phyloP scores from a whole-genome alignment of 768 basidiomycete genomes.

The Panellus pusillus region DNA sequence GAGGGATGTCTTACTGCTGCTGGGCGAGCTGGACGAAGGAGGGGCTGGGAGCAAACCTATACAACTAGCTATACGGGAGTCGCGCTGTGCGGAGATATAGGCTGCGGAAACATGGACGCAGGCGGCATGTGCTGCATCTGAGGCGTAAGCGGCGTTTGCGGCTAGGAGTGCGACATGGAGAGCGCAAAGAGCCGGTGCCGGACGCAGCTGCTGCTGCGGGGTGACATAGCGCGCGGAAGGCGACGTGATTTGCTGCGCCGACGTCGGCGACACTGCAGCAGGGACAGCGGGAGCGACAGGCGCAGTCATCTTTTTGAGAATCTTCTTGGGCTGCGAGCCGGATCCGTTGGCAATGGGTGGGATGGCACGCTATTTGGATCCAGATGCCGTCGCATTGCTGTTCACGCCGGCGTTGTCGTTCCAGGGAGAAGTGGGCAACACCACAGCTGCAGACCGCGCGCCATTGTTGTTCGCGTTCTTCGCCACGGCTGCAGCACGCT shows the following conservation, averaged over 20 bases:
- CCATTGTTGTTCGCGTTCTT: slow-evolving; percentile 33
- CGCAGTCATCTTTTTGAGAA: slow-evolving; percentile 46
- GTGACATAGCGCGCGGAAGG: slow-evolving; percentile 30
- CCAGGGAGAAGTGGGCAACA: slow-evolving; percentile 48
- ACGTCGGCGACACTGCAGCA: slow-evolving; percentile 22
- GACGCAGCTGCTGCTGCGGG: slow-evolving; percentile 37
- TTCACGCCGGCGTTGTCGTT: slow-evolving; percentile 25
- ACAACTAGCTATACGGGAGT: slow-evolving; percentile 49
- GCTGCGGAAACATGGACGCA: slow-evolving; percentile 48
- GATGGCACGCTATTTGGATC: slow-evolving; percentile 47
- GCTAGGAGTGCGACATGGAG: slow-evolving; percentile 40
- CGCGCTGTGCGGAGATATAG: slow-evolving; percentile 57
- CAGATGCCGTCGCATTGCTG: slow-evolving; percentile 40
- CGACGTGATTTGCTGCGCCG: slow-evolving; percentile 24
- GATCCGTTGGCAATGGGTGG: slow-evolving; percentile 34
- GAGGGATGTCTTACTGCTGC: slow-evolving; percentile 32
- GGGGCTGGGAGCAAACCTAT: slow-evolving; percentile 47
- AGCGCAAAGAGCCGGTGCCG: slow-evolving; percentile 24
- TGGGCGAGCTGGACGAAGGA: too few relatives aligned
- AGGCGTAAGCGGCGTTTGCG: slow-evolving; percentile 50
- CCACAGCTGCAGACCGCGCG: slow-evolving; percentile 33
- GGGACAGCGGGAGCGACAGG: slow-evolving; percentile 28
- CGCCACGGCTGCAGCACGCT: slow-evolving; percentile 40
- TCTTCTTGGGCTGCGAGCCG: slow-evolving; percentile 59
- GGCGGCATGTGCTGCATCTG: slow-evolving; percentile 46